Percentiles rank a stretch among this genome's conserved stretches.
phyloP scores from a whole-genome alignment of 345 rosid species.

The Aquilaria malaccensis region DNA sequence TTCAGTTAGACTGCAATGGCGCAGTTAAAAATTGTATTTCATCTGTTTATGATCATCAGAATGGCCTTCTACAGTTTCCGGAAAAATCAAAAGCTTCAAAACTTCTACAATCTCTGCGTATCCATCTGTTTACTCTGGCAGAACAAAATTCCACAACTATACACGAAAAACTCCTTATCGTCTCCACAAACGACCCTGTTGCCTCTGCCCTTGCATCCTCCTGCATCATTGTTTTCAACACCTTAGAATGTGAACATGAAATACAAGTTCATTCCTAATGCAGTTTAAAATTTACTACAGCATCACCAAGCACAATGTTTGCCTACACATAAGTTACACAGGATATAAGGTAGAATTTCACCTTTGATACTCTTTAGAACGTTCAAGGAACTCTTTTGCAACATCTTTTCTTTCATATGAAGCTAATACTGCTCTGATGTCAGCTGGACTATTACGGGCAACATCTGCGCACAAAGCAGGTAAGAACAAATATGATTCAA shows the following conservation, averaged over 20 bases:
- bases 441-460: constrained; percentile 77
- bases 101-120: background rate
- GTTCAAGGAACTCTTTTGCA: constrained; percentile 80
- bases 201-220: constrained; percentile 81
- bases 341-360: constrained; percentile 5
- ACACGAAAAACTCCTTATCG: constrained; percentile 28
- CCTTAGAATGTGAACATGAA: constrained; percentile 2
- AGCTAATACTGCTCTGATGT: constrained; percentile 65
- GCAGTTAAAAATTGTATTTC: too few species aligned
- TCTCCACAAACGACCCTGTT: constrained; percentile 51
- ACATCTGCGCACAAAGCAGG: constrained; percentile 45
- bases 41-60: too few species aligned
- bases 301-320: background rate
- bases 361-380: constrained; percentile 79
- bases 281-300: background rate
- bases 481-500: background rate
- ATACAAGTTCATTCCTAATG: background rate
- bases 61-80: too few species aligned
- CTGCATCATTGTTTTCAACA: constrained; percentile 27
- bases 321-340: background rate
- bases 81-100: background rate
- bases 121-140: constrained; percentile 7
- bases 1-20: too few species aligned
- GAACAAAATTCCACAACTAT: constrained; percentile 4
- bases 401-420: constrained; percentile 74